These are phyloP conservation scores for Phytophthora litchii DNA, from an alignment of 352 stramenopile species.

Conservation along the genomic window DNA sequence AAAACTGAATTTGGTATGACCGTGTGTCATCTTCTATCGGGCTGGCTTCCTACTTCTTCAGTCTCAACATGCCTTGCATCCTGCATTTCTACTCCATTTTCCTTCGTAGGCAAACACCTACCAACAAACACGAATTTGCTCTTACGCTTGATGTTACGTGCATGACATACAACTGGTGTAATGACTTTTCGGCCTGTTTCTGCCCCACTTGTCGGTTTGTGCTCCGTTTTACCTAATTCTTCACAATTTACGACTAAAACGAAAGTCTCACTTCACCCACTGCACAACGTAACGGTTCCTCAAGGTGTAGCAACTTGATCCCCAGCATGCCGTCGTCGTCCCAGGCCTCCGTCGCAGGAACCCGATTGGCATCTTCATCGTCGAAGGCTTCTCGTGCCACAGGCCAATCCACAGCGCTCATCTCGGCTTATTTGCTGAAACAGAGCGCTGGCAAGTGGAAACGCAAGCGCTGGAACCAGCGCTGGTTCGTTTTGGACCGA, in stretches of 20 bases:
- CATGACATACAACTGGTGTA: no score
- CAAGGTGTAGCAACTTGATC: neutral
- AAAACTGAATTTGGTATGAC: neutral
- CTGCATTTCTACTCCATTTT: no score
- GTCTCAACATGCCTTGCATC: no score
- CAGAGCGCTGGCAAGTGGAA: slow-evolving; percentile 84
- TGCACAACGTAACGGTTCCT: slow-evolving; percentile 4
- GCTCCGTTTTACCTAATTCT: slow-evolving; percentile 1
- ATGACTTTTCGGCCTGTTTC: slow-evolving; percentile 1
- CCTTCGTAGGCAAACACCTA: no score
- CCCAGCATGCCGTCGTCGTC: slow-evolving; percentile 14
- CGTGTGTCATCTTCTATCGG: neutral
- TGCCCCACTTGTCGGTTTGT: neutral
- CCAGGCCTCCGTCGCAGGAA: neutral
- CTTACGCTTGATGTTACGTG: no score
- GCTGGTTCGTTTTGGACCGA: slow-evolving; percentile 79
- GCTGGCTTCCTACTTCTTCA: no score
- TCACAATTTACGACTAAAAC: slow-evolving; percentile 6
- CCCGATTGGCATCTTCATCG: slow-evolving; percentile 1
- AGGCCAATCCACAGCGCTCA: slow-evolving; percentile 27
- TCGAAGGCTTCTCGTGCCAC: neutral
- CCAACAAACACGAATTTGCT: no score
- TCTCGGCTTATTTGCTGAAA: slow-evolving; percentile 76
- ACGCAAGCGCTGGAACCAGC: slow-evolving; percentile 79
- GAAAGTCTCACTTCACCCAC: neutral